A percentile compares a stretch with the other conserved stretches of the same genome.
phyloP scores from a whole-genome alignment of 2,329 filamentous ascomycete genomes.

The Xylariaceae sp. region DNA sequence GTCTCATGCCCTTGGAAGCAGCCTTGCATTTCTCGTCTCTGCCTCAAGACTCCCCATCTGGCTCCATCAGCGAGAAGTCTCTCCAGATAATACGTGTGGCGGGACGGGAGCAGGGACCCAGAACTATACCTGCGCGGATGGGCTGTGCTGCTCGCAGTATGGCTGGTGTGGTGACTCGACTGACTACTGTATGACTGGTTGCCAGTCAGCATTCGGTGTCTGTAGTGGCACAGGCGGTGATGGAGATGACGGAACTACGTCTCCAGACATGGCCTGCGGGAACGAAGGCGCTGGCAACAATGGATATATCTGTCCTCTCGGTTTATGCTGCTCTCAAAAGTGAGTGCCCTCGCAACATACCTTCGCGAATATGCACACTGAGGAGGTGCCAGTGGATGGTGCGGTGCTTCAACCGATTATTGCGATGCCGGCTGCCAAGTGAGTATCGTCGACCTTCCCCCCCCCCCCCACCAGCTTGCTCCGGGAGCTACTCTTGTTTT shows the following conservation, averaged over 20 bases:
- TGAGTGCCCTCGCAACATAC: slow-evolving; percentile 5
- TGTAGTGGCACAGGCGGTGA: slow-evolving; percentile 12
- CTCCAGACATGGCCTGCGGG: slow-evolving; percentile 20
- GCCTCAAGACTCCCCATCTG: slow-evolving; percentile 13
- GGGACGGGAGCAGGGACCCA: slow-evolving; percentile 17
- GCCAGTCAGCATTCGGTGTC: slow-evolving; percentile 10
- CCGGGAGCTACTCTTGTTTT: no score
- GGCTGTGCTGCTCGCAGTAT: slow-evolving; percentile 19
- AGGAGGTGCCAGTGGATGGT: slow-evolving; percentile 15
- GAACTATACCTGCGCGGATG: slow-evolving; percentile 20
- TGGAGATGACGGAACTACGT: slow-evolving; percentile 9
- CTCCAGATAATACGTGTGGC: slow-evolving; percentile 20
- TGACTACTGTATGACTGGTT: slow-evolving; percentile 11
- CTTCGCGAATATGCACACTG: slow-evolving; percentile 2
- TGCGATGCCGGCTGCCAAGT: slow-evolving; percentile 21
- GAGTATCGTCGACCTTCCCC: no score
- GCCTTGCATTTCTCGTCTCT: slow-evolving; percentile 11
- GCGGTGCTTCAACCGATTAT: slow-evolving; percentile 20
- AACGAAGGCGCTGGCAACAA: slow-evolving; percentile 18
- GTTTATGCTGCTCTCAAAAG: slow-evolving; percentile 20
- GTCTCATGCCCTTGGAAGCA: slow-evolving; percentile 12
- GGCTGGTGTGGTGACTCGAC: slow-evolving; percentile 15
- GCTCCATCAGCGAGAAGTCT: slow-evolving; percentile 12
- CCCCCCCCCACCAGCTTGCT: no score
- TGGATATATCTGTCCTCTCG: slow-evolving; percentile 20